Evolutionary conservation across 1,139 yeast species (phyloP), one percentile per base, ranked within the genome.

Genomic region (Yamadazyma songkhlaensis): DNA sequence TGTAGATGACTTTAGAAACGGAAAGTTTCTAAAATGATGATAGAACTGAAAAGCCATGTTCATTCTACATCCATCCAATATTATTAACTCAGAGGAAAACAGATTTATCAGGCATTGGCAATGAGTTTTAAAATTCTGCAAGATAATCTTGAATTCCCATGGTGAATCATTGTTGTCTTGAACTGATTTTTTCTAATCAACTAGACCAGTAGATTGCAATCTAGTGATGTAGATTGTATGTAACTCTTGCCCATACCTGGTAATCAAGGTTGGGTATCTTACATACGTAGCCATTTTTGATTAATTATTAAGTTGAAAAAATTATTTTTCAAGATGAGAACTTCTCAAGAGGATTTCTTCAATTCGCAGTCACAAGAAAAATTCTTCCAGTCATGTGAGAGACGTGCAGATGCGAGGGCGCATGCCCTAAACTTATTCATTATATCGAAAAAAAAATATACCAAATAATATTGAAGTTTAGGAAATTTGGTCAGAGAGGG

Each of bases 61-160:
- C 73, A 67, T 67, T 67, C 72, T 45, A 54, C 41, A 50, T 57
- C 66, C 68, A 59, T 54, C 47, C 51, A 48, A 41, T 39, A 31
- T 31, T 27, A 32, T 10, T 31, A 50, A 56, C 72, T 58, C 74
- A 68, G 73, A 68, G 71, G 73, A 67, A 67, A 67, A 62, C 71
- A 67, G 74, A 68, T 64, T 48, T 59, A 62, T 66, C 72, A 65
- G 67, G 72, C 74, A 67, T 67, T 53, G 72, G 74, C 73, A 57
- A 50, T 59, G 59, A 54, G 55, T 51, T 49, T 47, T 40, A 42
- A 50, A 58, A 56, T 53, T 51, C 72, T 66, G 72, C 72, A 65
- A 66, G 73, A 66, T 60, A 65, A 64, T 66, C 72, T 64, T 53
- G 57, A 53, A 57, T 63, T 67, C 73, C 73, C 71, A 47, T 62